Evolutionary conservation across 2,329 filamentous ascomycete species (phyloP), one percentile per base, ranked within the genome.

Genomic region (Nigrospora oryzae): DNA sequence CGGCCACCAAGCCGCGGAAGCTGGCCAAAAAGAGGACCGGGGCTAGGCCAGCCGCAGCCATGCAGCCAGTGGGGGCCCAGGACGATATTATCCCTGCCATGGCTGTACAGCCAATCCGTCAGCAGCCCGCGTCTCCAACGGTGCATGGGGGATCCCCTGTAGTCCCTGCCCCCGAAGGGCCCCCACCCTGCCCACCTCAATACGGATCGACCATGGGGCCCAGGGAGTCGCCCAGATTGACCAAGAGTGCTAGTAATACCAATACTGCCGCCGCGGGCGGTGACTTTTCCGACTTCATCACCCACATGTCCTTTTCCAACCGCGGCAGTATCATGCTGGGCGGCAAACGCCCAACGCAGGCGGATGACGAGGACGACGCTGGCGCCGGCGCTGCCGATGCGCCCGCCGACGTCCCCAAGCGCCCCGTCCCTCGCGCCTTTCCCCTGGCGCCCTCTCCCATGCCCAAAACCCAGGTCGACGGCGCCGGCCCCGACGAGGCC

Each of bases 261-360:
- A 28, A 6, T 28, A 10, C 23, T 10, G 23, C 23, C 23, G 23
- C 23, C 23, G 64, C 81, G 51, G 77, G 79, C 49, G 74, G 80
- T 64, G 75, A 73, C 54, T 75, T 77, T 56, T 60, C 82, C 56
- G 74, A 73, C 53, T 75, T 77, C 56, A 61, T 83, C 56, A 69
- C 65, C 51, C 67, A 69, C 45, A 62, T 83, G 51, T 71, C 71
- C 51, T 83, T 83, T 57, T 81, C 79, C 46, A 79, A 80, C 50
- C 70, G 79, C 53, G 79, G 79, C 51, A 83, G 79, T 62, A 67
- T 83, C 54, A 77, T 83, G 70, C 70, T 81, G 56, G 70, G 73
- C 49, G 71, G 69, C 43, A 72, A 72, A 56, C 66, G 55, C 44
- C 52, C 53, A 42, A 28, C 23, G 23, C 23, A 28, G 23, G 42